Evolutionary conservation across 2,329 filamentous ascomycete species (phyloP).

Genomic region (Aspergillus proliferans): DNA sequence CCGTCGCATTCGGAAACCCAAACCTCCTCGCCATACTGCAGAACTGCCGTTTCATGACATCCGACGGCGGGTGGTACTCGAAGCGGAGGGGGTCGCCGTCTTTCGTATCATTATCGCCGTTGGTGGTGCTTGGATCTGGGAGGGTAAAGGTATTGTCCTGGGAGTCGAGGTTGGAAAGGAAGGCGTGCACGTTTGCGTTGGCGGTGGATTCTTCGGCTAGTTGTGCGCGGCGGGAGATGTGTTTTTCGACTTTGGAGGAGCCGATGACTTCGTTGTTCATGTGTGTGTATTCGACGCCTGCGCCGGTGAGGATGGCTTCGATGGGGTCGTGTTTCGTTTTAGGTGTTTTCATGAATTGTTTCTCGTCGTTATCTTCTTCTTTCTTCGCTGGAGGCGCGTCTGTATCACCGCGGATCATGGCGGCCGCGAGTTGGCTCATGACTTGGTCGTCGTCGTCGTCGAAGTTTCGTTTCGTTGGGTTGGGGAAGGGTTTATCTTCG

Average conservation of each 20-base stretch:
- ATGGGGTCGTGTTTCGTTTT: conserved; percentile 65
- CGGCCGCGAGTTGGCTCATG: conserved; percentile 63
- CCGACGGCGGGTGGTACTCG: conserved; percentile 65
- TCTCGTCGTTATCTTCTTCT: conserved; percentile 15
- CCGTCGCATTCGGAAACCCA: conserved; percentile 67
- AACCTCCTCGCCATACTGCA: conserved; percentile 80
- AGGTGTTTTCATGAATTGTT: conserved; percentile 3
- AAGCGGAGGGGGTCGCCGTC: conserved; percentile 46
- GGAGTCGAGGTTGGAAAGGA: conserved; percentile 14
- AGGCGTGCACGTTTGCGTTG: conserved; percentile 29
- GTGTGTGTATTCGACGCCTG: conserved; percentile 91
- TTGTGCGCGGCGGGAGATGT: conserved; percentile 70
- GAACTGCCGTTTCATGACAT: conserved; percentile 75
- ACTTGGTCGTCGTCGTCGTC: conserved; percentile 60
- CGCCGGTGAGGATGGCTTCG: conserved; percentile 78
- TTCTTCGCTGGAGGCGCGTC: conserved; percentile 20
- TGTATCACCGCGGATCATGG: conserved; percentile 47
- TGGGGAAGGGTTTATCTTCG: conserved; percentile 29
- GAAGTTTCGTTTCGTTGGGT: conserved; percentile 8
- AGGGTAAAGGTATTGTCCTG: conserved; percentile 9
- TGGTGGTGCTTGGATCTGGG: conserved; percentile 3
- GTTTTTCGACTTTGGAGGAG: conserved; percentile 82
- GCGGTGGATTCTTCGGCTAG: conserved; percentile 25
- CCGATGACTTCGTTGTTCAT: conserved; percentile 95
- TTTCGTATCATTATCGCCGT: too few species aligned